Conservation (phyloP, 305 asterid species). For the Fraxinus dipetala region DNA sequence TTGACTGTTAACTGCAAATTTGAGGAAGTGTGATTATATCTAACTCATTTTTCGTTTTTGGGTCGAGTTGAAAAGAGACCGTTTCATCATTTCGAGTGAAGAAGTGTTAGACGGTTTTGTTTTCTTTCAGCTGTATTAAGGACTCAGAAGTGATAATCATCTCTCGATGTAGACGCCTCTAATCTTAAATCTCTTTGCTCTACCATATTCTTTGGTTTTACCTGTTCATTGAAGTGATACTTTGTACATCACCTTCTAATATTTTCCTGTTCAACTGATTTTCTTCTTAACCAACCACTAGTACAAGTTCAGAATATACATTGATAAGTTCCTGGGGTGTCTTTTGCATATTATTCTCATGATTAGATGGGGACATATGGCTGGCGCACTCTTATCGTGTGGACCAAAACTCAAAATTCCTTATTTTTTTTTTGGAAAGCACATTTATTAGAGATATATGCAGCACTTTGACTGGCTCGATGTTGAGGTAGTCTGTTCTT, state of each 20-base stretch:
- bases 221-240: neutral
- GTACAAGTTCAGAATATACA: neutral
- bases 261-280: neutral
- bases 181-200: neutral
- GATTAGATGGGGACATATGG: neutral
- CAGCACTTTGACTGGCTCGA: neutral
- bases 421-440: neutral
- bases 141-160: neutral
- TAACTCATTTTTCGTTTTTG: neutral
- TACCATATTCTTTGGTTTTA: neutral
- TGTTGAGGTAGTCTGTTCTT: neutral
- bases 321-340: neutral
- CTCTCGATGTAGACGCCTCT: neutral
- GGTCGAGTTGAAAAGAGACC: neutral
- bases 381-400: neutral
- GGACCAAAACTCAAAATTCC: neutral
- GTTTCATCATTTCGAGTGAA: neutral
- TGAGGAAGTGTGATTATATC: conserved; percentile 28
- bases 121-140: neutral
- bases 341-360: neutral
- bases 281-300: neutral
- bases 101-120: neutral
- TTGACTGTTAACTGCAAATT: conserved; percentile 25
- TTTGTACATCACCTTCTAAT: neutral
- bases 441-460: neutral